Evolutionary conservation across 129 eudicot genomes (phyloP).

Genomic region (Tagetes patula): DNA sequence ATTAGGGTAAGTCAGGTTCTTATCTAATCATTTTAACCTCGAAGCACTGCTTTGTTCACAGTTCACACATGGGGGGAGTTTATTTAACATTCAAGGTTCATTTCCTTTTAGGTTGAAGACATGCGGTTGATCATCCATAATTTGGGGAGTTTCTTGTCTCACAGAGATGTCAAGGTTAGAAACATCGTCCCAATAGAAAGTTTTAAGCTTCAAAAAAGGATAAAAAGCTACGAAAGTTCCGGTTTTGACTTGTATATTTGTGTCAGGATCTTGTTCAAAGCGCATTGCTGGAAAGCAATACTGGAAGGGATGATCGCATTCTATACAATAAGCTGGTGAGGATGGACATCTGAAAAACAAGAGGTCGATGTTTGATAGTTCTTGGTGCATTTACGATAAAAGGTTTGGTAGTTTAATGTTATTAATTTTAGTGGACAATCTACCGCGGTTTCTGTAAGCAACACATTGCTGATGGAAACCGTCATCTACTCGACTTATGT

Average conservation of each 20-base stretch:
- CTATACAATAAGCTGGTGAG: conserved; percentile 76
- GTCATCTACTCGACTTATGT: background rate
- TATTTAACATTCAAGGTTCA: background rate
- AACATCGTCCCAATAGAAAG: background rate
- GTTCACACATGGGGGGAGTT: background rate
- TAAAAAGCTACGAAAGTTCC: background rate
- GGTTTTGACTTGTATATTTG: conserved; percentile 5
- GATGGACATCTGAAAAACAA: conserved; percentile 37
- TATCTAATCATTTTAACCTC: background rate
- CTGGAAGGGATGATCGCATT: conserved; percentile 85
- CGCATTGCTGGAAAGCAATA: conserved; percentile 87
- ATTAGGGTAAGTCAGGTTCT: conserved; percentile 55
- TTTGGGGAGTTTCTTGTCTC: conserved; percentile 76
- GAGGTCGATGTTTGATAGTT: background rate
- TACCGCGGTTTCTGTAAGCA: background rate
- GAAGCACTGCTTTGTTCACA: no score
- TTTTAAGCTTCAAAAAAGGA: background rate
- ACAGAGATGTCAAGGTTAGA: conserved; percentile 81
- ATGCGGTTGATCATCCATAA: conserved; percentile 84
- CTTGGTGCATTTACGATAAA: background rate
- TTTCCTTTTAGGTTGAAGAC: conserved; percentile 77
- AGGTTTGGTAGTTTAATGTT: conserved; percentile 22
- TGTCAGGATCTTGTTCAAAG: conserved; percentile 90
- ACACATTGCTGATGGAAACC: conserved; percentile 5
- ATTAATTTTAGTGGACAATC: background rate